These are phyloP conservation scores for Cladosporium sp. DNA, from an alignment of 2,329 filamentous ascomycete genomes.

Conservation along the genomic window DNA sequence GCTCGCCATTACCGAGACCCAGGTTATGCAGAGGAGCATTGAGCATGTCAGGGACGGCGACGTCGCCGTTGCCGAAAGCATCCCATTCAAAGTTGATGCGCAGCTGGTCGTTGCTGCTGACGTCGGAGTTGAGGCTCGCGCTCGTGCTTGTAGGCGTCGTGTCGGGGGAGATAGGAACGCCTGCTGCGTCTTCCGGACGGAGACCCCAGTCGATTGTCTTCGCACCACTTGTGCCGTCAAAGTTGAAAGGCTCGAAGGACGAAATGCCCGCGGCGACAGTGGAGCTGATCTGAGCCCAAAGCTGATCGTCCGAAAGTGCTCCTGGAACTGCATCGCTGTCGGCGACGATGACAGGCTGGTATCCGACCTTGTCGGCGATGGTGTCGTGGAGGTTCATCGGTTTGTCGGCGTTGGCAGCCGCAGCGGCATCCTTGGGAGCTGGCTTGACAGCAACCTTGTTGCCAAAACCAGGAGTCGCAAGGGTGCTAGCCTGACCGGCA, in stretches of 20 bases:
- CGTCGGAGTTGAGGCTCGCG: constrained; percentile 37
- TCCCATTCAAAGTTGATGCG: constrained; percentile 35
- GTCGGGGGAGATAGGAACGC: constrained; percentile 20
- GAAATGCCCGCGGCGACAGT: constrained; percentile 23
- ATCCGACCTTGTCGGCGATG: constrained; percentile 27
- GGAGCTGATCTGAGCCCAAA: constrained; percentile 18
- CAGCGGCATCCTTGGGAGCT: constrained; percentile 17
- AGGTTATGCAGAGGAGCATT: not conserved
- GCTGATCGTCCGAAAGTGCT: not conserved
- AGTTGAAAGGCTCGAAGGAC: constrained; percentile 2
- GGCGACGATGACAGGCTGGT: constrained; percentile 7
- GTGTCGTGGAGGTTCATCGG: constrained; percentile 28
- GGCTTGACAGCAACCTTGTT: constrained; percentile 17
- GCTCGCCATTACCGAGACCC: not conserved
- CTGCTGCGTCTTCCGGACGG: constrained; percentile 16
- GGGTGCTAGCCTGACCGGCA: constrained; percentile 24
- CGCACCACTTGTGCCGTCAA: constrained; percentile 4
- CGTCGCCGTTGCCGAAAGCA: constrained; percentile 30
- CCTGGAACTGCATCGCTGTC: not conserved
- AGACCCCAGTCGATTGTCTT: constrained; percentile 19
- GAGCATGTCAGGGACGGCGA: constrained; percentile 20
- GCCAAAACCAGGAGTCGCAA: constrained; percentile 17
- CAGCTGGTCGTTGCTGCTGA: constrained; percentile 40
- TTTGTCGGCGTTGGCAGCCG: constrained; percentile 18
- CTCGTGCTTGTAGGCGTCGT: constrained; percentile 22